Conservation (phyloP, 345 rosid genomes). For the Salix brachista region DNA sequence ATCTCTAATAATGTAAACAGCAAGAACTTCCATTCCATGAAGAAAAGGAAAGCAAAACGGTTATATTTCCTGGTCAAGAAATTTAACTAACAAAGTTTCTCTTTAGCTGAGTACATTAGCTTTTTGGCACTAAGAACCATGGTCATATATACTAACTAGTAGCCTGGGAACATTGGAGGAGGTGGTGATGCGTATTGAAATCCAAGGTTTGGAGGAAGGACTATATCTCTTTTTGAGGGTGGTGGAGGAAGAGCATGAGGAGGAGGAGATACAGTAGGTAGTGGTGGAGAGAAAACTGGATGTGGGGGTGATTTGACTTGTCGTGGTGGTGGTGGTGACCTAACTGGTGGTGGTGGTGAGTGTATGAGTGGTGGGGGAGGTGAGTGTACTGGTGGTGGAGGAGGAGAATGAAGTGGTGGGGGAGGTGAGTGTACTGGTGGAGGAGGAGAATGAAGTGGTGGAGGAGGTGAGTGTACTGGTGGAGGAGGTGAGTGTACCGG, state of each 20-base stretch:
- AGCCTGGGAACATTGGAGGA: conserved; percentile 70
- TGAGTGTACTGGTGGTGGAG: background rate
- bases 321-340: conserved; percentile 8
- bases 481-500: conserved; percentile 21
- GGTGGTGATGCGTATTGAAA: conserved; percentile 72
- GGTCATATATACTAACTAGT: conserved; percentile 30
- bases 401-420: conserved; percentile 6
- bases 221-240: conserved; percentile 22
- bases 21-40: background rate
- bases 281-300: background rate
- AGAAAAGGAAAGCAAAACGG: background rate
- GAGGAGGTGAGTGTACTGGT: conserved; percentile 16
- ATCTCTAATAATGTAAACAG: background rate
- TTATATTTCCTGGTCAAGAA: background rate
- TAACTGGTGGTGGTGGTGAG: background rate
- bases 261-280: background rate
- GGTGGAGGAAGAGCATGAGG: conserved; percentile 5
- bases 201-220: conserved; percentile 59
- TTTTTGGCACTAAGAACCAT: conserved; percentile 1
- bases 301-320: conserved; percentile 4
- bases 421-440: conserved; percentile 12
- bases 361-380: background rate
- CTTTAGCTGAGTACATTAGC: background rate
- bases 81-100: background rate
- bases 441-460: conserved; percentile 21